Evolutionary conservation across 257 asterid species (phyloP), one percentile per base, ranked within the genome.

Genomic region (Nicotiana sylvestris): DNA sequence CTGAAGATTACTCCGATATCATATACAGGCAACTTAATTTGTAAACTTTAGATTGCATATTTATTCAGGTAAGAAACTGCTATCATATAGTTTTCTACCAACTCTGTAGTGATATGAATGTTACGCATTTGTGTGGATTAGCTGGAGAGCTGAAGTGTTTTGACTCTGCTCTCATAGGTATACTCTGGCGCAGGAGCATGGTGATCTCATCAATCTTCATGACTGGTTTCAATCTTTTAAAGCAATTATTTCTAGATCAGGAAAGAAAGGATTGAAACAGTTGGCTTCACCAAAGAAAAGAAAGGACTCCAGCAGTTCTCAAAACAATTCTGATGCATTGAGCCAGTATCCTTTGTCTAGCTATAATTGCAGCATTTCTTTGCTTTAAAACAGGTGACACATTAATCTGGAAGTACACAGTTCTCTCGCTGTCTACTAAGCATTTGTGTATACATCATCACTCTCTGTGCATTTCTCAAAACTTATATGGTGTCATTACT

Each of bases 181-280:
- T 81, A 85, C 91, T 49, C 88, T 96, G 89, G 93, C 97, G 61
- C 97, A 94, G 85, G 99, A 96, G 86, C 97, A 96, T 56, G 98
- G 99, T 1, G 98, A 94, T 82, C 95, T 94, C 82, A 92, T 96
- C 87, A 96, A 96, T 87, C 90, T 96, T 77, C 98, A 94, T 66
- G 97, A 96, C 90, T 93, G 97, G 98, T 93, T 87, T 84, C 94
- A 90, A 83, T 93, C 99, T 49, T 96, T 94, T 86, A 94, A 87
- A 85, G 90, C 94, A 58, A 78, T 89, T 16, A 85, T 92, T 81
- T 83, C 89, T 74, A 85, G 88, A 80, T 25, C 60, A 39, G 88
- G 85, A 86, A 85, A 82, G 39, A 93, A 90, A 85, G 92, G 85
- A 86, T 53, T 80, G 80, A 89, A 87, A 88, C 65, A 60, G 61